Percentiles rank a stretch among this genome's conserved stretches.
Conservation (phyloP, 257 asterid genomes). For the Solanum tarijense region DNA sequence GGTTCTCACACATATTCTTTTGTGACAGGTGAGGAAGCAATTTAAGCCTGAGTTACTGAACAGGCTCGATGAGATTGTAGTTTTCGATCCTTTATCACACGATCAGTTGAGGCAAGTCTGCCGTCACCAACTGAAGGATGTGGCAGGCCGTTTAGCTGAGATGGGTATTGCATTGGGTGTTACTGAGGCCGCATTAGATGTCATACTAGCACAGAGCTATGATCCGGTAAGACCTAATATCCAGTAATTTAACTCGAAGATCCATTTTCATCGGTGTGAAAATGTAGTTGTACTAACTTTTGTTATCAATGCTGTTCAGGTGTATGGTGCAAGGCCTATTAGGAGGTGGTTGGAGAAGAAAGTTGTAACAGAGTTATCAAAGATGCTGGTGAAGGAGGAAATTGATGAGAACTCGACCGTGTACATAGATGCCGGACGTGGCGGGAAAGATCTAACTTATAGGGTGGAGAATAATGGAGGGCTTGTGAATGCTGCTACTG, state of each 20-base stretch:
- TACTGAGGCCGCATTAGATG: conserved; percentile 63
- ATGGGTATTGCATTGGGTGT: conserved; percentile 81
- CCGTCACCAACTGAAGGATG: conserved; percentile 70
- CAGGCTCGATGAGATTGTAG: conserved; percentile 77
- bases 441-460: conserved; percentile 33
- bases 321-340: conserved; percentile 84
- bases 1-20: not conserved
- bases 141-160: conserved; percentile 76
- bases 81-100: conserved; percentile 78
- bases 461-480: conserved; percentile 83
- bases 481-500: conserved; percentile 62
- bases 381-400: conserved; percentile 74
- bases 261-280: not conserved
- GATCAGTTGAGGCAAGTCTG: conserved; percentile 79
- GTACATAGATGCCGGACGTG: conserved; percentile 39
- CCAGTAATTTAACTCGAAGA: not conserved
- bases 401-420: conserved; percentile 85
- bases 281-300: not conserved
- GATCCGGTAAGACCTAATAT: conserved; percentile 54
- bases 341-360: conserved; percentile 88
- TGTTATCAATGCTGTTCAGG: conserved; percentile 13
- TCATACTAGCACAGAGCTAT: conserved; percentile 62
- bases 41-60: conserved; percentile 89
- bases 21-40: conserved; percentile 60
- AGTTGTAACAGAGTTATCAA: conserved; percentile 76